A percentile compares a stretch with the other conserved stretches of the same genome.
Evolutionary conservation across 2,329 filamentous ascomycete genomes (phyloP).

Genomic region (Corinectria fuckeliana): DNA sequence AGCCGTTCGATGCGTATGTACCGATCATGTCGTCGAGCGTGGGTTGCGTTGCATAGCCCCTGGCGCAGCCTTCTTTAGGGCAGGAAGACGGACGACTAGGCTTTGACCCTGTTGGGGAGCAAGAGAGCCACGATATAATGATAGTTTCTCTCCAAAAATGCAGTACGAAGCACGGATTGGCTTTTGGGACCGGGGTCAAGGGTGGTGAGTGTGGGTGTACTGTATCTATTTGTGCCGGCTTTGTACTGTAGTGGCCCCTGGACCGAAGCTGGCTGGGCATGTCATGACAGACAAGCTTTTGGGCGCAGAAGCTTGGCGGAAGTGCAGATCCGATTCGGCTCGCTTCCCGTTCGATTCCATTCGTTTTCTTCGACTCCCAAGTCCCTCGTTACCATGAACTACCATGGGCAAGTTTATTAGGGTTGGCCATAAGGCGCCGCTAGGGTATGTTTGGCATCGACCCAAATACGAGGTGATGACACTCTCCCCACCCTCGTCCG

Average conservation of each 20-base stretch:
- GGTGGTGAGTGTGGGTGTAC: neutral
- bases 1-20: neutral
- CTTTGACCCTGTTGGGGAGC: neutral
- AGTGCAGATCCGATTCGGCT: conserved; percentile 29
- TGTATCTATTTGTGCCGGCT: neutral
- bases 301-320: conserved; percentile 29
- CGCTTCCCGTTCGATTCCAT: conserved; percentile 10
- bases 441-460: neutral
- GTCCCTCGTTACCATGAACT: neutral
- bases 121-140: neutral
- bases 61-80: neutral
- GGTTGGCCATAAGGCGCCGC: neutral
- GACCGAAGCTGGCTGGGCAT: conserved; percentile 2
- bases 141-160: neutral
- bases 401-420: neutral
- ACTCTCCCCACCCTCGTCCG: neutral
- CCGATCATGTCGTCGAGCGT: neutral
- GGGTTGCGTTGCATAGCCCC: too few species aligned
- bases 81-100: neutral
- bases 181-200: conserved; percentile 13
- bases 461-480: neutral
- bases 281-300: conserved; percentile 31
- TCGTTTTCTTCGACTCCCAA: neutral
- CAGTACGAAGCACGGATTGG: too few species aligned
- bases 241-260: neutral